Base-by-base conservation (phyloP, 352 stramenopile species). In the Pythium insidiosum region DNA sequence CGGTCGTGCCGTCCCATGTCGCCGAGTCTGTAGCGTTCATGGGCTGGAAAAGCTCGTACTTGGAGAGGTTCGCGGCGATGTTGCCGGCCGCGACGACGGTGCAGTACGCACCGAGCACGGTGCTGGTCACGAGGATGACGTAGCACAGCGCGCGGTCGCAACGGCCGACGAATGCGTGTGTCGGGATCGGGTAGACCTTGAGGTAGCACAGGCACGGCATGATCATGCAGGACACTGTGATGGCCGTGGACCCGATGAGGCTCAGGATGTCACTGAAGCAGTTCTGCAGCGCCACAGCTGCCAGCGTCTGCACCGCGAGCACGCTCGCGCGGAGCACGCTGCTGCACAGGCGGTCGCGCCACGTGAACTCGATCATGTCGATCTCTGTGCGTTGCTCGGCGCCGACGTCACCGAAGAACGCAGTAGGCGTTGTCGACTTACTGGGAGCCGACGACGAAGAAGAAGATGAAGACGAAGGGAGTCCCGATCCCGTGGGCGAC, bases 171-270 rank as follows among this genome's bases (percentile, higher is more conserved):
- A 77, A 79, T 20, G 53, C 69, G 15, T 69, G 41, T 5, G 56
- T 75, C 1, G 63, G 50, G 33, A 79, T 85, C 13, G 72, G 68
- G 37, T 85, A 68, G 11, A 84, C 56, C 13, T 73, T 68, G n/a
- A 88, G 51, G 47, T 84, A 85, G 58, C 75, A 85, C 24, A 85
- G 45, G 35, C 75, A 85, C 24, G 70, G 75, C 75, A 88, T 88
- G 56, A 85, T 66, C 72, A 85, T 82, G 40, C 72, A 88, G 35
- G 70, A 84, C 6, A 81, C 28, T 1, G 75, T 79, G 41, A 88
- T 63, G 3, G 72, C 63, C 11, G 72, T 88, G 10, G 72, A 60
- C 3, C 70, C 72, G 28, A 88, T 85, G 18, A 85, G 63, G 34
- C 70, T 83, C 36, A 84, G 45, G 38, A 85, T 78, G 33, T 85